These are phyloP conservation scores for Blastocystis hominis DNA, from an alignment of 352 stramenopile genomes.

Conservation along the genomic window DNA sequence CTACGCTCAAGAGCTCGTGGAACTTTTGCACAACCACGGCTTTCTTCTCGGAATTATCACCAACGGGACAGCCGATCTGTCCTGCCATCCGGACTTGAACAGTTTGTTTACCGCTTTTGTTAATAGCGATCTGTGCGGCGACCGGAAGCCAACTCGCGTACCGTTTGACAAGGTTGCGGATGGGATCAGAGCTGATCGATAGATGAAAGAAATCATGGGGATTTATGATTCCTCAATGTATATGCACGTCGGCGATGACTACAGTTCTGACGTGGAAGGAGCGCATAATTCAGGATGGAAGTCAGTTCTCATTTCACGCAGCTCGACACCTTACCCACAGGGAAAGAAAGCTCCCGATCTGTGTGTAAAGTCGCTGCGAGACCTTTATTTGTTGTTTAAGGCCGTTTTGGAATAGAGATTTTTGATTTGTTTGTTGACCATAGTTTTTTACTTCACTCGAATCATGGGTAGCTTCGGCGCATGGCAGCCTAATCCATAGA, in stretches of 20 bases:
- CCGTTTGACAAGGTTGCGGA: background rate
- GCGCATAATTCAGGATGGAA: slow-evolving; percentile 8
- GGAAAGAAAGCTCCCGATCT: background rate
- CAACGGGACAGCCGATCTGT: slow-evolving; percentile 10
- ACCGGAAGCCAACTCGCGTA: background rate
- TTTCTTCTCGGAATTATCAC: slow-evolving; percentile 19
- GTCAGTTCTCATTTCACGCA: slow-evolving; percentile 5
- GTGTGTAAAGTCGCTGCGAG: background rate
- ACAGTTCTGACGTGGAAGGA: slow-evolving; percentile 1
- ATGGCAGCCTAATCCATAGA: background rate
- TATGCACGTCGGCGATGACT: slow-evolving; percentile 7
- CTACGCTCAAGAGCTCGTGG: background rate
- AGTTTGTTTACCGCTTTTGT: background rate
- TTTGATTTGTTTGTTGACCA: slow-evolving; percentile 13
- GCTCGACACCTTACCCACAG: background rate
- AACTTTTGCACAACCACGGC: background rate
- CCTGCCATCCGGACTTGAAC: background rate
- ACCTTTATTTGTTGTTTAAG: slow-evolving; percentile 16
- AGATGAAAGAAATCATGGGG: background rate
- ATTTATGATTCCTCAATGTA: background rate
- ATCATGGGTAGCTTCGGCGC: background rate
- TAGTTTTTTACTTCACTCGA: background rate
- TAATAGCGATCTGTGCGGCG: slow-evolving; percentile 7
- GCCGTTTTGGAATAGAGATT: background rate
- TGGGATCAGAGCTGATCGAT: background rate